phyloP scores from a whole-genome alignment of 108 stramenopile species.

The Epipyxis sp. region DNA sequence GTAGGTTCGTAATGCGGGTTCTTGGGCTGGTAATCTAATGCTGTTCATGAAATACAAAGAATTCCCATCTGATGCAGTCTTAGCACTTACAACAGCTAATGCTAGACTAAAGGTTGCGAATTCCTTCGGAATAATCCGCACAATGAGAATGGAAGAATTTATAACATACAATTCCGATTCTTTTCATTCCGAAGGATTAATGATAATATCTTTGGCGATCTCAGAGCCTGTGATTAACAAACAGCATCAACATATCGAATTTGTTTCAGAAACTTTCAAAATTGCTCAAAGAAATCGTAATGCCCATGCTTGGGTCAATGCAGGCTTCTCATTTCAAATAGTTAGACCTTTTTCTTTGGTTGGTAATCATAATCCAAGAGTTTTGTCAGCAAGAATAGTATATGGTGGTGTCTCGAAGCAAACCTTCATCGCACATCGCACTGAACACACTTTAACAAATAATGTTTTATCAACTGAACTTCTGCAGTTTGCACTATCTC shows the following conservation, averaged over 20 bases:
- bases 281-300: constrained; percentile 30
- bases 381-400: background rate
- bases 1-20: constrained; percentile 36
- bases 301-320: constrained; percentile 41
- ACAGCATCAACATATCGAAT: too few relatives aligned
- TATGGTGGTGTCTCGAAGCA: constrained; percentile 15
- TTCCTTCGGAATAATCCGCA: background rate
- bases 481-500: background rate
- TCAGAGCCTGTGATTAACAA: background rate
- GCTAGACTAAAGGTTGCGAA: background rate
- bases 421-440: background rate
- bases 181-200: background rate
- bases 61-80: constrained; percentile 34
- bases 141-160: constrained; percentile 4
- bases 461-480: background rate
- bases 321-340: background rate
- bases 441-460: background rate
- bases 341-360: background rate
- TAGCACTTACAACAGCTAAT: constrained; percentile 5
- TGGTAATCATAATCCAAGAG: background rate
- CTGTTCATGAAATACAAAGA: constrained; percentile 1
- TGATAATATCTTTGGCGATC: background rate
- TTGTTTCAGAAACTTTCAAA: constrained; percentile 28
- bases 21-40: constrained; percentile 45
- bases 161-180: background rate